Evolutionary conservation across 2,329 filamentous ascomycete species (phyloP), one percentile per base, ranked within the genome.

Genomic region (Moelleriella libera): DNA sequence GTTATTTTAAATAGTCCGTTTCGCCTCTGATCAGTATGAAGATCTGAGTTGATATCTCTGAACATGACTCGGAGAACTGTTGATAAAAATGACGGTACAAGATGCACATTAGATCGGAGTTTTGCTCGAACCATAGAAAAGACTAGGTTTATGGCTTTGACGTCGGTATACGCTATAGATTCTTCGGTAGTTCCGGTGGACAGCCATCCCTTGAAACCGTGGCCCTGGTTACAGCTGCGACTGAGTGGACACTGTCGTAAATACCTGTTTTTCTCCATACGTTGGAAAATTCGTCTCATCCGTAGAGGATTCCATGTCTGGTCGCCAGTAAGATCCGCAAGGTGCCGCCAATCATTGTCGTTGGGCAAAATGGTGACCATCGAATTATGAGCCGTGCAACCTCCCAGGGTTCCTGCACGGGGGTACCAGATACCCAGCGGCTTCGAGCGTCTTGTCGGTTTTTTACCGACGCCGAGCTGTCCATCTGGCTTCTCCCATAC

Each of bases 241-340:
- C 45, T 29, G 51, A 5, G 3, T 9, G 8, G 2, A 37, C 34
- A 37, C 12, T 37, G 34, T 12, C 34, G 49, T 12, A 56, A 45
- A 57, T 82, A 76, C 30, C 66, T 55, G 62, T 73, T 74, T 43
- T 68, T 67, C 62, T 83, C 79, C 8, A 82, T 58, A 54, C 68
- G 71, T 54, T 67, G 58, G 48, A 75, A 76, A 60, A 81, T 79
- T 50, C 70, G 63, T 49, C 76, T 68, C 78, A 83, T 82, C 50
- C 76, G 77, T 5, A 65, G 61, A 0, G 77, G 65, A 0, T 65
- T 61, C 79, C 79, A 83, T 0, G 74, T 75, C 2, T 60, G 53
- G 54, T 83, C 80, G 5, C 78, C 78, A 2, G 80, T 83, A 29
- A 82, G 55, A 11, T 62, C 60, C 4, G 70, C 71, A 48, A 83